Percentiles rank a stretch among this genome's conserved stretches.
These are phyloP conservation scores for Cladosporium sp. DNA, from an alignment of 2,329 filamentous ascomycete species.

Conservation along the genomic window DNA sequence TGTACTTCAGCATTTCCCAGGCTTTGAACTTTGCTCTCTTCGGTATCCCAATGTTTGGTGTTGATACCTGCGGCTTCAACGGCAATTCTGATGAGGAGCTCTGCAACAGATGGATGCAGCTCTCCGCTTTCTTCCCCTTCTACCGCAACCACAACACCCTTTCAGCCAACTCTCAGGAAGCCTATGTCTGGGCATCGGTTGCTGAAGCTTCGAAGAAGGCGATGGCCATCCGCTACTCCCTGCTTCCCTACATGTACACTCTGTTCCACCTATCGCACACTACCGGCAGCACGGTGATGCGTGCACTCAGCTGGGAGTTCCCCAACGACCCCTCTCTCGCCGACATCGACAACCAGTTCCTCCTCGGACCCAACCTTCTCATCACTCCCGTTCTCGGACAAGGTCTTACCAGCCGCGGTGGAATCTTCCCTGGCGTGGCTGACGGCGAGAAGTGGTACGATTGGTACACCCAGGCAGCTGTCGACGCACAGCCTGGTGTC, in stretches of 20 bases:
- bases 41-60: constrained; percentile 75
- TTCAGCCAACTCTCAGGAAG: constrained; percentile 65
- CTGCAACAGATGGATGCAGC: constrained; percentile 66
- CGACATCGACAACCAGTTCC: constrained; percentile 69
- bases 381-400: constrained; percentile 69
- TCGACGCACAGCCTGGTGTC: constrained; percentile 54
- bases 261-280: constrained; percentile 67
- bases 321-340: constrained; percentile 69
- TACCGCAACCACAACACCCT: constrained; percentile 75
- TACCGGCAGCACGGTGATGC: constrained; percentile 69
- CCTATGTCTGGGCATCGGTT: constrained; percentile 69
- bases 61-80: constrained; percentile 70
- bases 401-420: constrained; percentile 62
- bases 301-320: constrained; percentile 74
- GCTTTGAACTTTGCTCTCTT: constrained; percentile 74
- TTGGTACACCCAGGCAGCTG: constrained; percentile 69
- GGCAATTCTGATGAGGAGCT: constrained; percentile 69
- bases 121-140: constrained; percentile 75
- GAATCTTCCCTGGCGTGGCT: constrained; percentile 68
- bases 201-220: constrained; percentile 64
- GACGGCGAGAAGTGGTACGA: constrained; percentile 71
- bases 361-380: constrained; percentile 67
- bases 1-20: constrained; percentile 77
- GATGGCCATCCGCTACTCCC: constrained; percentile 69
- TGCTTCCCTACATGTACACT: constrained; percentile 77